Conservation (phyloP, 2,329 filamentous ascomycete species). For the Talaromyces atroroseus region DNA sequence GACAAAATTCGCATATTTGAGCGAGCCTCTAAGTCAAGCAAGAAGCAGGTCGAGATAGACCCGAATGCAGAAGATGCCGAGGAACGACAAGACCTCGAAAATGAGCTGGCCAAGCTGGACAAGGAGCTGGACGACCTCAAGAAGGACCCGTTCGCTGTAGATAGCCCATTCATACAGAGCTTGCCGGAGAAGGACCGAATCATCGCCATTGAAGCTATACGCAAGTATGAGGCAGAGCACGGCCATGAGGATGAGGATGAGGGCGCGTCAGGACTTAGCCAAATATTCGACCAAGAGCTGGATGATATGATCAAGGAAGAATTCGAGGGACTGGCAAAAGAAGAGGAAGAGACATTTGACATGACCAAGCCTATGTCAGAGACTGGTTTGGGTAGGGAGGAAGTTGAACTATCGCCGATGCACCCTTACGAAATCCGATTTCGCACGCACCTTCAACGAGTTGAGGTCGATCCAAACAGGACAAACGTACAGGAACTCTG, state of each 20-base stretch:
- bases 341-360: slow-evolving; percentile 33
- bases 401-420: slow-evolving; percentile 28
- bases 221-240: slow-evolving; percentile 36
- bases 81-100: slow-evolving; percentile 33
- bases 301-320: slow-evolving; percentile 36
- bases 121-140: slow-evolving; percentile 35
- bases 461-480: slow-evolving; percentile 25
- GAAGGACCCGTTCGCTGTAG: slow-evolving; percentile 39
- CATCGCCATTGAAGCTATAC: slow-evolving; percentile 38
- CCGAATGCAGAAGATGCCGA: slow-evolving; percentile 35
- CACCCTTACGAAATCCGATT: slow-evolving; percentile 38
- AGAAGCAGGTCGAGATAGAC: slow-evolving; percentile 32
- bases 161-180: slow-evolving; percentile 39
- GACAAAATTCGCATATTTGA: slow-evolving; percentile 42
- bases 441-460: slow-evolving; percentile 32
- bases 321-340: slow-evolving; percentile 31
- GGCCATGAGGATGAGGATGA: slow-evolving; percentile 20
- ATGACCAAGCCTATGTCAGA: slow-evolving; percentile 19
- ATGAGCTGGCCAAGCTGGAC: slow-evolving; percentile 36
- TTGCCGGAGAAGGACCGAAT: slow-evolving; percentile 38
- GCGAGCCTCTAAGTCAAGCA: slow-evolving; percentile 33
- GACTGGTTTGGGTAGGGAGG: slow-evolving; percentile 17
- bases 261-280: slow-evolving; percentile 23
- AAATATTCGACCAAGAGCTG: slow-evolving; percentile 38
- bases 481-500: slow-evolving; percentile 37